Evolutionary conservation across 2,329 filamentous ascomycete species (phyloP).

Genomic region (Aspergillus melleus): DNA sequence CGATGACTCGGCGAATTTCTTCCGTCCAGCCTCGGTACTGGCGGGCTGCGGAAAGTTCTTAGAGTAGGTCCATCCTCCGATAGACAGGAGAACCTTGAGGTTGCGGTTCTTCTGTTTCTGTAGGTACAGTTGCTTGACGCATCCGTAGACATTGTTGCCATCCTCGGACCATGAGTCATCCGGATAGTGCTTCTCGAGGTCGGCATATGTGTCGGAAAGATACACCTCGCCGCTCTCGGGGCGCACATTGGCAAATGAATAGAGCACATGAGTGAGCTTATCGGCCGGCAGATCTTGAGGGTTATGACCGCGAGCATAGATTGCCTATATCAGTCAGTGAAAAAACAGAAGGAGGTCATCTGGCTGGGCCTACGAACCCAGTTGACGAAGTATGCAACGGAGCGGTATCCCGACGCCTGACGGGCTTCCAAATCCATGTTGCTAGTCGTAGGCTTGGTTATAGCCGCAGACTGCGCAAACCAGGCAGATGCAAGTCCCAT

Average conservation of each 20-base stretch:
- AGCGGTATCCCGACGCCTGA: slow-evolving; percentile 22
- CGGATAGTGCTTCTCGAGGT: slow-evolving; percentile 67
- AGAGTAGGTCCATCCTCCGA: slow-evolving; percentile 79
- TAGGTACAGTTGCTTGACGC: slow-evolving; percentile 72
- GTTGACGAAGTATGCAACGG: slow-evolving; percentile 49
- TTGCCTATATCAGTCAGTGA: slow-evolving; percentile 55
- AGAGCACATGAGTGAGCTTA: slow-evolving; percentile 84
- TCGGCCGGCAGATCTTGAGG: slow-evolving; percentile 79
- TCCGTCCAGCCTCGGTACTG: slow-evolving; percentile 58
- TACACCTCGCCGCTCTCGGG: slow-evolving; percentile 79
- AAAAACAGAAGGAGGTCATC: neutral
- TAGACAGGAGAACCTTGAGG: slow-evolving; percentile 77
- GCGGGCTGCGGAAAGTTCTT: slow-evolving; percentile 72
- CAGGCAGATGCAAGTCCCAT: neutral
- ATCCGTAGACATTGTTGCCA: slow-evolving; percentile 74
- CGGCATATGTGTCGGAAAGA: slow-evolving; percentile 68
- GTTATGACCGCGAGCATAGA: slow-evolving; percentile 82
- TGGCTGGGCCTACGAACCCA: slow-evolving; percentile 34
- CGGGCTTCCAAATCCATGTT: neutral
- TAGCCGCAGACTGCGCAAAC: neutral
- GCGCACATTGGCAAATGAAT: slow-evolving; percentile 85
- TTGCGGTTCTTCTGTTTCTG: slow-evolving; percentile 75
- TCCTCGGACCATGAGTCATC: slow-evolving; percentile 65
- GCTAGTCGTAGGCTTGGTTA: neutral
- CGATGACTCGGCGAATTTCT: slow-evolving; percentile 65